Conservation (phyloP, 2,329 filamentous ascomycete genomes). For the Aspergillus eucalypticola region DNA sequence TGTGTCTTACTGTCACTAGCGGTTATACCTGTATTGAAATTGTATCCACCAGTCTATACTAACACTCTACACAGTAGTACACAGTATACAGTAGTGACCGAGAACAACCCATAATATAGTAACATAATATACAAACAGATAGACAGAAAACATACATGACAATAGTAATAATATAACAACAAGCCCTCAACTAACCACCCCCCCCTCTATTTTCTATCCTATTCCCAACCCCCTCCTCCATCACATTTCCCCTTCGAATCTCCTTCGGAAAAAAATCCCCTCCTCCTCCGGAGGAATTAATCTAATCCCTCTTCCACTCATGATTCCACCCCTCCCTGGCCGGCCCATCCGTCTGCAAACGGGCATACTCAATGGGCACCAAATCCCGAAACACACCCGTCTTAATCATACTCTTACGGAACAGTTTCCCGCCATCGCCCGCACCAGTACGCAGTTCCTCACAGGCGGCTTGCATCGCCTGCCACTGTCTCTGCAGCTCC, state of each 20-base stretch:
- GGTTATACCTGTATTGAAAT: not conserved
- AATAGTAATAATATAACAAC: not conserved
- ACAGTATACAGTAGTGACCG: too few relatives aligned
- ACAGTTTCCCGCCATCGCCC: slow-evolving; percentile 63
- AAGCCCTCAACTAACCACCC: not conserved
- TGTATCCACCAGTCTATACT: not conserved
- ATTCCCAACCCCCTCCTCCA: too few relatives aligned
- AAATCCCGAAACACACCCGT: slow-evolving; percentile 73
- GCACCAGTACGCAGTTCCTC: slow-evolving; percentile 69
- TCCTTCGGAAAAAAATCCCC: too few relatives aligned
- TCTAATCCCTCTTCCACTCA: slow-evolving; percentile 70
- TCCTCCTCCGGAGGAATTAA: not conserved
- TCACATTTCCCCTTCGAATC: not conserved
- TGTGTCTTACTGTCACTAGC: not conserved
- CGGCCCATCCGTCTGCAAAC: slow-evolving; percentile 75
- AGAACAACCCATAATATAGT: not conserved
- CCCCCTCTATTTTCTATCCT: not conserved
- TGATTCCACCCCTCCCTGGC: slow-evolving; percentile 84
- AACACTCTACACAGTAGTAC: too few relatives aligned
- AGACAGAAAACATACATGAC: not conserved
- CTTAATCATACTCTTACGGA: slow-evolving; percentile 87
- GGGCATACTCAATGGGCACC: slow-evolving; percentile 85
- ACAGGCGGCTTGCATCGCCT: slow-evolving; percentile 79
- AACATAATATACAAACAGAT: not conserved
- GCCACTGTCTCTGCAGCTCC: slow-evolving; percentile 77